Conservation (phyloP, 805 yeast genomes). For the Myxozyma vanderwaltii region DNA sequence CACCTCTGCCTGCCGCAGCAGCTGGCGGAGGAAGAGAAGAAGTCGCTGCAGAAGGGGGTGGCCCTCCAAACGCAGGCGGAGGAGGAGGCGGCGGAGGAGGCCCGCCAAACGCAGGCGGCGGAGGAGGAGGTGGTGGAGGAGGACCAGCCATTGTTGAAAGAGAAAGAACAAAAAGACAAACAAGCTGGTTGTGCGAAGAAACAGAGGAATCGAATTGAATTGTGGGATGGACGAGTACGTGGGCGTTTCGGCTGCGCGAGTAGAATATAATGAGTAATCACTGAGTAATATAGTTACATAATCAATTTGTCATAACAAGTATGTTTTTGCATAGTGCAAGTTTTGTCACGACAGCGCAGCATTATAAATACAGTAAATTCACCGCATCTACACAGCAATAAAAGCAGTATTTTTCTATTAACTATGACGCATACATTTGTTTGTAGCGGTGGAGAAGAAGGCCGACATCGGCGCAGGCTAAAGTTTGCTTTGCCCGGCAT, state of each 20-base stretch:
- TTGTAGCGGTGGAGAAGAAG: neutral
- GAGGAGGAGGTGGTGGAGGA: slow-evolving; percentile 23
- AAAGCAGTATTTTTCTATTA: neutral
- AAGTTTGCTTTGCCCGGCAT: neutral
- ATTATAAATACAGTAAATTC: no score
- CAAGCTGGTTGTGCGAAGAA: neutral
- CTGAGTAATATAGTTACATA: no score
- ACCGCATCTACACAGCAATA: no score
- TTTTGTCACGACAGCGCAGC: no score
- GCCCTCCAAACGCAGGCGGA: slow-evolving; percentile 22
- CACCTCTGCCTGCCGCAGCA: slow-evolving; percentile 34
- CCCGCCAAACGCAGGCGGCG: slow-evolving; percentile 23
- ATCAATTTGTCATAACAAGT: no score
- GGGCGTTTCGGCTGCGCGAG: no score
- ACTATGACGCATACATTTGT: neutral
- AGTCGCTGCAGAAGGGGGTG: slow-evolving; percentile 32
- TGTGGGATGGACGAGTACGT: neutral
- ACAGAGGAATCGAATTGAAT: no score
- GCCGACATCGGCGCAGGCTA: slow-evolving; percentile 2
- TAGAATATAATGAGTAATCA: neutral
- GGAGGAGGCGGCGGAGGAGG: slow-evolving; percentile 37
- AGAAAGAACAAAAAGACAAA: no score
- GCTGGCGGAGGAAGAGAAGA: slow-evolving; percentile 30
- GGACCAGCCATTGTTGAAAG: slow-evolving; percentile 21
- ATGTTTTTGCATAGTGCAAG: no score